These are phyloP conservation scores for Rhizopogon vesiculosus DNA, from an alignment of 768 basidiomycete genomes.

Conservation along the genomic window DNA sequence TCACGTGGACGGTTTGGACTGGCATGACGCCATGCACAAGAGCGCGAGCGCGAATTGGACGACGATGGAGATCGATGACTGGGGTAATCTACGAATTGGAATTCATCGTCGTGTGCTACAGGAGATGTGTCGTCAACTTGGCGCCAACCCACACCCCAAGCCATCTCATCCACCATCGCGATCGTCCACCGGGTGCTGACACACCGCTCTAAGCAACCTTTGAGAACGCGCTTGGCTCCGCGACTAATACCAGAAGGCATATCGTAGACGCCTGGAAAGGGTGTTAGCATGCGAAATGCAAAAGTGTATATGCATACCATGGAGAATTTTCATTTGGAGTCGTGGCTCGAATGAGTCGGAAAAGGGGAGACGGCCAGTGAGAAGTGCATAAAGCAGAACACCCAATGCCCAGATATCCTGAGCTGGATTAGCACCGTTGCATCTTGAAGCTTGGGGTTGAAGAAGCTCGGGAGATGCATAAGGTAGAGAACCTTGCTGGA, in stretches of 20 bases:
- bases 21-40: conserved; percentile 22
- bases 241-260: conserved; percentile 52
- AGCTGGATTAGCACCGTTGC: conserved; percentile 45
- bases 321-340: conserved; percentile 86
- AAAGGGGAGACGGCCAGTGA: conserved; percentile 86
- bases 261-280: conserved; percentile 52
- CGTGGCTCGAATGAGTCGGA: conserved; percentile 87
- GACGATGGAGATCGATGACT: conserved; percentile 9
- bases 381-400: conserved; percentile 79
- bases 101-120: conserved; percentile 23
- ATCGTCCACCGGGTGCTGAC: conserved; percentile 72
- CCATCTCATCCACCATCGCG: conserved; percentile 70
- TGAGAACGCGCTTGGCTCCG: conserved; percentile 63
- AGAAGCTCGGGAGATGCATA: conserved; percentile 91
- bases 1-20: conserved; percentile 23
- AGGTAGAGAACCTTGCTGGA: conserved; percentile 82
- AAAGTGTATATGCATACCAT: conserved; percentile 46
- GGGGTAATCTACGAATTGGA: conserved; percentile 20
- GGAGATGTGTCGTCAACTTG: conserved; percentile 25
- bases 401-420: conserved; percentile 98
- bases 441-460: conserved; percentile 42
- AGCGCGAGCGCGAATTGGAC: conserved; percentile 24
- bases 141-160: conserved; percentile 77
- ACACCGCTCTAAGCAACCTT: conserved; percentile 73
- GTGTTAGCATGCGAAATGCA: conserved; percentile 6